Evolutionary conservation across 495 filamentous ascomycete genomes (phyloP).

Genomic region (Emericellopsis terricola): DNA sequence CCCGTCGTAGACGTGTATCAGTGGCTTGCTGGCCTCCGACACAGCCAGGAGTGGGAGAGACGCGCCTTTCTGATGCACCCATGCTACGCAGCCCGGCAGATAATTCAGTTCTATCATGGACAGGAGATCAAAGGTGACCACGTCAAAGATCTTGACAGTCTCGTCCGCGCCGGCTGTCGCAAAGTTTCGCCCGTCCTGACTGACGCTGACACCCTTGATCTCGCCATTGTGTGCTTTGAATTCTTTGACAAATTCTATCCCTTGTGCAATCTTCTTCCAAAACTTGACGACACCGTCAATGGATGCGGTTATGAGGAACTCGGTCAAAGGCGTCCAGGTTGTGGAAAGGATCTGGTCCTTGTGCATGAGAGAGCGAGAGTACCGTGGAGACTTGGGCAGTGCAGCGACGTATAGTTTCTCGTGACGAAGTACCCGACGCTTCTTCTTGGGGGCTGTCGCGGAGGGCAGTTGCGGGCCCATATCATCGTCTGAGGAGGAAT

Average conservation of each 20-base stretch:
- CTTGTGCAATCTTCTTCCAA: slow-evolving; percentile 89
- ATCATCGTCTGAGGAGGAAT: slow-evolving; percentile 78
- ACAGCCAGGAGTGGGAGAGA: slow-evolving; percentile 75
- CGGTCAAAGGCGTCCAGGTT: slow-evolving; percentile 73
- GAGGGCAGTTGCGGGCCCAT: slow-evolving; percentile 77
- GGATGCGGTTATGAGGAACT: slow-evolving; percentile 88
- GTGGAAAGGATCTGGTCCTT: slow-evolving; percentile 80
- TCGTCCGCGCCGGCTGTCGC: slow-evolving; percentile 76
- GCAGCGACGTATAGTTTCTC: slow-evolving; percentile 89
- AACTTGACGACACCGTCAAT: slow-evolving; percentile 92
- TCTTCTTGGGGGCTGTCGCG: slow-evolving; percentile 64
- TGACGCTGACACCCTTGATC: slow-evolving; percentile 64
- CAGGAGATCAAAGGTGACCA: slow-evolving; percentile 83
- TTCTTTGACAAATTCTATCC: slow-evolving; percentile 95
- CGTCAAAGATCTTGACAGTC: slow-evolving; percentile 90
- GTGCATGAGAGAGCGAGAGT: slow-evolving; percentile 97
- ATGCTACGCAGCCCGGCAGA: slow-evolving; percentile 66
- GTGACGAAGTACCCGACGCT: slow-evolving; percentile 75
- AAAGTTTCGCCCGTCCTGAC: slow-evolving; percentile 83
- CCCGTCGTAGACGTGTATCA: slow-evolving; percentile 74
- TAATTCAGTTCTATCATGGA: slow-evolving; percentile 61
- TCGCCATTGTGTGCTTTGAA: slow-evolving; percentile 81
- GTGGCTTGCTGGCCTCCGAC: slow-evolving; percentile 56
- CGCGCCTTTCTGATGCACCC: slow-evolving; percentile 78
- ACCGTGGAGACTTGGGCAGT: slow-evolving; percentile 62